These are phyloP conservation scores for Alternaria infectoria DNA, from an alignment of 2,329 filamentous ascomycete species.

Conservation along the genomic window DNA sequence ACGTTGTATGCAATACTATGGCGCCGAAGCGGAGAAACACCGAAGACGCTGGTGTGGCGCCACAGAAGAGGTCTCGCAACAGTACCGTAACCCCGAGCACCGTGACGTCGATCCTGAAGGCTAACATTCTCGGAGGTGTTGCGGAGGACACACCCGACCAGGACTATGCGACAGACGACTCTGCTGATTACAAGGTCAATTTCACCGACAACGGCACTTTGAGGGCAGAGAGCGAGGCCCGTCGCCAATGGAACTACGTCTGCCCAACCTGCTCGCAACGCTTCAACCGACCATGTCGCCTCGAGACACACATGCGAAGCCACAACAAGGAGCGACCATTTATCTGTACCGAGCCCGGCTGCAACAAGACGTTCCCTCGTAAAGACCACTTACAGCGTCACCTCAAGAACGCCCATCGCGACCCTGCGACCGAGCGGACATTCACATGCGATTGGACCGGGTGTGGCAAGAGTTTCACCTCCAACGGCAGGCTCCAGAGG, in stretches of 20 bases:
- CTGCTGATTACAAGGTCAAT: conserved; percentile 31
- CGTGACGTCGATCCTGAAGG: conserved; percentile 6
- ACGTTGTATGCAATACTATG: conserved; percentile 21
- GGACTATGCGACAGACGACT: conserved; percentile 29
- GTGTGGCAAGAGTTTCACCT: conserved; percentile 83
- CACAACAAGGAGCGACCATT: conserved; percentile 87
- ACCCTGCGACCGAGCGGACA: conserved; percentile 62
- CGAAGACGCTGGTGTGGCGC: conserved; percentile 3
- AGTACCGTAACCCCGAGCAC: conserved; percentile 18
- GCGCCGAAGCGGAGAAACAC: conserved; percentile 36
- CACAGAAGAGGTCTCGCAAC: conserved; percentile 35
- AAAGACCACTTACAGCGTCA: conserved; percentile 87
- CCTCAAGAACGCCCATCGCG: conserved; percentile 78
- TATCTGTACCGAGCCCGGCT: conserved; percentile 71
- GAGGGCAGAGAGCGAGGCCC: conserved; percentile 48
- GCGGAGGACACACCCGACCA: conserved; percentile 17
- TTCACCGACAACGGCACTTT: conserved; percentile 38
- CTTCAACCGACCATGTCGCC: conserved; percentile 84
- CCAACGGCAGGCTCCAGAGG: conserved; percentile 75
- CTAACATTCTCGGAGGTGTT: conserved; percentile 14
- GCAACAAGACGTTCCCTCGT: conserved; percentile 84
- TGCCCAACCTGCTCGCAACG: conserved; percentile 82
- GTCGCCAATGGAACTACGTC: conserved; percentile 73
- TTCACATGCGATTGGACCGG: conserved; percentile 74
- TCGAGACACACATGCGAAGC: conserved; percentile 77